Evolutionary conservation across 257 asterid genomes (phyloP), one percentile per base, ranked within the genome.

Genomic region (Solanum rostratum): DNA sequence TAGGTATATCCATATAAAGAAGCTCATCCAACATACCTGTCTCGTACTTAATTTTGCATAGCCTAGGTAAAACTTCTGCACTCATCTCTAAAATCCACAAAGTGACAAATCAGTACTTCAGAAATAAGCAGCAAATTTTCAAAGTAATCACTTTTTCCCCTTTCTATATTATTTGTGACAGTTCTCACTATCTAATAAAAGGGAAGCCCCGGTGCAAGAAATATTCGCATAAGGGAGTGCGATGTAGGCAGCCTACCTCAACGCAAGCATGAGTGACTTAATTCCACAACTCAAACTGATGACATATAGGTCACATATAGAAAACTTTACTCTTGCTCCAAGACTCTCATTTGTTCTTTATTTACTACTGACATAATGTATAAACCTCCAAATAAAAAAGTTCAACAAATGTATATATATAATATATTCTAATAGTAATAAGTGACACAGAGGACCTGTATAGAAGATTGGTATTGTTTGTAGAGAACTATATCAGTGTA

Each of bases 21-120:
- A 27, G 53, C 74, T 87, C 90, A 5, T 87, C 85, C 39, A 81
- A 5, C 8, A 80, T 22, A 41, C 88, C 88, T 2, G 37, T 83
- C 12, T 87, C 91, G 24, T 46, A 84, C 82, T 84, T 89, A 15
- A 69, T 50, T 81, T 89, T 87, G 80, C 69, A 83, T 3, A 87
- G 82, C 84, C 87, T 83, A 10, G 90, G 83, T 37, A 88, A 81
- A 84, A 82, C 82, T n/a, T 90, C 90, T 53, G 41, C 60, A 15
- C 50, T 81, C 20, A 49, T 49, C 59, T 85, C 88, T 55, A 33
- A 12, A 70, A 70, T 54, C 22, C 79, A 52, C 49, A 79, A 49
- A 20, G 8, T 18, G 50, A n/a, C 24, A 29, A 29, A 70, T 22
- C 7, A 24, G 29, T 7, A 50, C 29, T 63, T 33, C 66, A 22